Evolutionary conservation across 352 stramenopile genomes (phyloP), one percentile per base, ranked within the genome.

Genomic region (Saprolegnia parasitica): DNA sequence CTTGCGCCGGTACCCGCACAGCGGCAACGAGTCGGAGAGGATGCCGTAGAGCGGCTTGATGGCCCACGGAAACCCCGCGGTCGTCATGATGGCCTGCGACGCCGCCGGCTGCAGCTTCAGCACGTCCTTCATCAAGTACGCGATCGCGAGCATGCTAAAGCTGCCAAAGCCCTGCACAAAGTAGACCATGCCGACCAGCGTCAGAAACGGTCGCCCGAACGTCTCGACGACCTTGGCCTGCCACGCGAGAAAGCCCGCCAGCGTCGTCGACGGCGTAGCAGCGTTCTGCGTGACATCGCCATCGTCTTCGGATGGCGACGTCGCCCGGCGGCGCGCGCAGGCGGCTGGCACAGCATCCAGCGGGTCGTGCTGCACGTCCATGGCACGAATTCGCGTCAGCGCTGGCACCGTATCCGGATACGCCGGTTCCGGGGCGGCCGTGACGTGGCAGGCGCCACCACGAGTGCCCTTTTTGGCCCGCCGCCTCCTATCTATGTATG

Each of bases 51-150:
- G 67, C 24, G 96, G 95, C 72, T 97, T 98, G 58, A 99, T 90
- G 0, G 96, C 96, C 96, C 96, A 99, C 0, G 96, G 96, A 24
- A 98, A 81, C 71, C 92, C 89, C 78, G 98, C 94, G 20, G 98
- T 65, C 35, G 95, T 97, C 67, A 96, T 88, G 21, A 98, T 81
- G 49, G 93, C 96, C 68, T 95, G 90, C 37, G 96, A 83, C 73
- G 98, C 89, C 1, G 95, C 90, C 20, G 96, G 94, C 66, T 96
- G 88, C 29, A 99, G 82, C 68, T 96, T 80, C 39, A 98, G 78
- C 52, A 98, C 89, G 78, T 99, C 95, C 73, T 99, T 99, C 42
- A 99, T 90, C 56, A 98, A 96, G 76, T 98, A 99, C 47, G 96
- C 98, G 72, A 97, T 79, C 23, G 95, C 91, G 15, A 98, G 75